Conservation (phyloP, 2,329 filamentous ascomycete genomes). For the Penicillium sp. region DNA sequence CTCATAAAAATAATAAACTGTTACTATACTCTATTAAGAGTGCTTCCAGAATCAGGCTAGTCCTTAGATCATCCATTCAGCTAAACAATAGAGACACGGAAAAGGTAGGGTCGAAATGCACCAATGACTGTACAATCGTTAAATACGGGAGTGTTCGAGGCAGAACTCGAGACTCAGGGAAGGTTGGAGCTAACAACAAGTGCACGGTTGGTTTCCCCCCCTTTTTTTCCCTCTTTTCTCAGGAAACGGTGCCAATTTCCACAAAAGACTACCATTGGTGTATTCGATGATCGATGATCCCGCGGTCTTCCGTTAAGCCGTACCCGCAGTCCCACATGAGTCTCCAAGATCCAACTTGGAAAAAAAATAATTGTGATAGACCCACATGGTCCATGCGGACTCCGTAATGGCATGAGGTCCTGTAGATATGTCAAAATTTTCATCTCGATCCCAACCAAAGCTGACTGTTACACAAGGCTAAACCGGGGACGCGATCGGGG, state of each 20-base stretch:
- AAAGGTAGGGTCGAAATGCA: neutral
- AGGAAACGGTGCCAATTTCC: constrained; percentile 14
- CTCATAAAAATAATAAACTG: neutral
- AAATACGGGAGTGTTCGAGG: neutral
- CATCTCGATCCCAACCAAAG: constrained; percentile 2
- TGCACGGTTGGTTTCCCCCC: constrained; percentile 5
- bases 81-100: neutral
- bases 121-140: neutral
- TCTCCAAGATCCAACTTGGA: neutral
- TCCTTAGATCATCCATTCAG: neutral
- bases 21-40: constrained; percentile 2
- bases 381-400: constrained; percentile 9
- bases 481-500: constrained; percentile 1
- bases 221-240: neutral
- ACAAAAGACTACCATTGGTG: constrained; percentile 3
- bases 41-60: constrained; percentile 23
- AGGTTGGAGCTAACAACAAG: constrained; percentile 21
- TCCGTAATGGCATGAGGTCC: neutral
- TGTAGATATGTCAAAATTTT: neutral
- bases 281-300: constrained; percentile 22
- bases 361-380: constrained; percentile 1
- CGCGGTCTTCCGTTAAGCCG: constrained; percentile 20
- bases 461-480: constrained; percentile 1
- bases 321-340: constrained; percentile 21
- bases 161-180: constrained; percentile 13